Percentiles rank a stretch among this genome's conserved stretches.
phyloP scores from a whole-genome alignment of 2,329 filamentous ascomycete species.

The Ceratocystis colombiana region DNA sequence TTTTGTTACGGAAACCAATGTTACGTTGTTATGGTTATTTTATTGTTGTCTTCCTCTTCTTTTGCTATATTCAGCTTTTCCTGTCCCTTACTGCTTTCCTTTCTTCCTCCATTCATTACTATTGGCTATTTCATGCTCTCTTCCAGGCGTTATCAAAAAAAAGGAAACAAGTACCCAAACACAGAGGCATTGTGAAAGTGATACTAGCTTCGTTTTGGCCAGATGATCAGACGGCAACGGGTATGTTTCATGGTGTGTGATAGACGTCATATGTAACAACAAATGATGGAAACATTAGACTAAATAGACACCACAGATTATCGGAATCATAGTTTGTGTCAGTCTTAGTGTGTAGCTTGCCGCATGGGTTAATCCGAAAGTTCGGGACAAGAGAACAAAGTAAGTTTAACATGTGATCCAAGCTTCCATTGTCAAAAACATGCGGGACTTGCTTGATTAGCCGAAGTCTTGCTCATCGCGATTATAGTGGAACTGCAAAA shows the following conservation, averaged over 20 bases:
- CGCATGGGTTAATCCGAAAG: too few relatives aligned
- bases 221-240: background rate
- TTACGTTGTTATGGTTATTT: slow-evolving; percentile 4
- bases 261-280: background rate
- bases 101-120: background rate
- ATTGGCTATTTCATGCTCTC: background rate
- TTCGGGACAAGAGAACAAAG: too few relatives aligned
- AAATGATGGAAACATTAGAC: background rate
- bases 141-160: background rate
- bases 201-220: background rate
- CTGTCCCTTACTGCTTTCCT: background rate
- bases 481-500: background rate
- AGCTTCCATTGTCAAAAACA: background rate
- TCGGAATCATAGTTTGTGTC: background rate
- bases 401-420: background rate
- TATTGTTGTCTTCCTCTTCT: background rate
- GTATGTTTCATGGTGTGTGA: background rate
- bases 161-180: background rate
- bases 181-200: background rate
- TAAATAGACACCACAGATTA: too few relatives aligned
- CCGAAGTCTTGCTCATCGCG: background rate
- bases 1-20: background rate
- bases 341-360: too few relatives aligned
- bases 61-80: background rate
- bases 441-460: background rate